Percentiles rank a stretch among this genome's conserved stretches.
Conservation (phyloP, 1,284 basidiomycete species). For the Ustilago crameri region DNA sequence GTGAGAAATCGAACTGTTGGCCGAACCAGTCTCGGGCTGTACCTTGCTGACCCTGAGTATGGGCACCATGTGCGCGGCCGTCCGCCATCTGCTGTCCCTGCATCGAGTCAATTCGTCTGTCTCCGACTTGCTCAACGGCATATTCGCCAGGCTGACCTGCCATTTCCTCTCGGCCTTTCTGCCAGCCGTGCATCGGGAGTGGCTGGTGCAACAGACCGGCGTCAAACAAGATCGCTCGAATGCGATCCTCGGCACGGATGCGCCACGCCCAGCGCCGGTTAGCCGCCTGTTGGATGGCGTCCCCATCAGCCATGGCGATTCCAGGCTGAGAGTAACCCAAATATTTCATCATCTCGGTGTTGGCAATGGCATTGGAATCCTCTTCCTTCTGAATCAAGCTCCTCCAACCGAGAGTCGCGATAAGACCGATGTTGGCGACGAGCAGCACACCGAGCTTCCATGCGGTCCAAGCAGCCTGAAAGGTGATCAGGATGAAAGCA, state of each 20-base stretch:
- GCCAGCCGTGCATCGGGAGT: conserved; percentile 10
- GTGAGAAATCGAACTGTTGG: background rate
- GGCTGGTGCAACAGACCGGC: conserved; percentile 25
- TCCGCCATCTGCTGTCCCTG: background rate
- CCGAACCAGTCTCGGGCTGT: conserved; percentile 19
- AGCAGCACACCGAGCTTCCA: conserved; percentile 47
- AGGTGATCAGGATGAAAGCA: conserved; percentile 41
- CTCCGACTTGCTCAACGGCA: conserved; percentile 1
- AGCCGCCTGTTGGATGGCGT: conserved; percentile 16
- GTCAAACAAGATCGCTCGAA: conserved; percentile 38
- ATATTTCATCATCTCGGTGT: conserved; percentile 16
- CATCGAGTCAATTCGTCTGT: background rate
- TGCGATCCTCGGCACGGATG: conserved; percentile 43
- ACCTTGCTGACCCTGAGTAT: conserved; percentile 5
- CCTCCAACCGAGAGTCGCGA: conserved; percentile 19
- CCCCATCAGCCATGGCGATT: conserved; percentile 15
- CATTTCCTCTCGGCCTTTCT: background rate
- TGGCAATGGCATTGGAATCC: conserved; percentile 11
- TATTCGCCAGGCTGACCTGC: background rate
- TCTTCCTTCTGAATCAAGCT: conserved; percentile 27
- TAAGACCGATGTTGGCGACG: conserved; percentile 24
- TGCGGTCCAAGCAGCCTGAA: conserved; percentile 49
- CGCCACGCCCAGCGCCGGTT: conserved; percentile 40
- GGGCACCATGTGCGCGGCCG: background rate
- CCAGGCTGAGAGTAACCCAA: conserved; percentile 7